Percentiles rank a stretch among this genome's conserved stretches.
Conservation (phyloP, 768 basidiomycete genomes). For the Flagelloscypha sp. region DNA sequence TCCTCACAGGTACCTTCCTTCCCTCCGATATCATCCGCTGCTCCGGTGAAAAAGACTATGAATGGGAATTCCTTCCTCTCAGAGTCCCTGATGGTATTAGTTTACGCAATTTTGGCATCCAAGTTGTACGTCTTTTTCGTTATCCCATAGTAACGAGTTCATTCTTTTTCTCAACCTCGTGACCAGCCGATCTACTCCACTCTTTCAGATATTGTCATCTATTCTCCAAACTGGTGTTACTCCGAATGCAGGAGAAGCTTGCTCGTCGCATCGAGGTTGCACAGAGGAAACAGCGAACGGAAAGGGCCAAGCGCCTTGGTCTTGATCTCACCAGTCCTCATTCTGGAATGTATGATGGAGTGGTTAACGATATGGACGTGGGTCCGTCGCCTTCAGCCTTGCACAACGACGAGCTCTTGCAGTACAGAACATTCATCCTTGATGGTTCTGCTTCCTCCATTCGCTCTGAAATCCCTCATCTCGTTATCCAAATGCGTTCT, state of each 20-base stretch:
- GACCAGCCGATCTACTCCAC: constrained; percentile 74
- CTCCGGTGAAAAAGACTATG: constrained; percentile 12
- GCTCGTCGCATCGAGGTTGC: no score
- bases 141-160: constrained; percentile 4
- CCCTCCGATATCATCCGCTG: constrained; percentile 29
- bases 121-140: constrained; percentile 53
- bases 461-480: constrained; percentile 36
- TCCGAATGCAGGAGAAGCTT: constrained; percentile 3
- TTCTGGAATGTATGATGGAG: no score
- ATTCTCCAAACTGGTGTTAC: constrained; percentile 67
- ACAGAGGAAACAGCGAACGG: constrained; percentile 4
- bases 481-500: constrained; percentile 44
- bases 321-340: no score
- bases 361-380: no score
- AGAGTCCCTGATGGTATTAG: constrained; percentile 77
- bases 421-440: constrained; percentile 76
- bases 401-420: constrained; percentile 28
- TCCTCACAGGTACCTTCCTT: constrained; percentile 36
- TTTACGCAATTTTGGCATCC: constrained; percentile 82
- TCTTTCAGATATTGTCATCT: constrained; percentile 84
- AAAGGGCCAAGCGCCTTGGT: constrained; percentile 1
- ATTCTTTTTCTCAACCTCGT: constrained; percentile 1
- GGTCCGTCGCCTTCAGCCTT: no score
- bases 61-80: constrained; percentile 62
- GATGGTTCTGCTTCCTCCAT: constrained; percentile 44